phyloP scores from a whole-genome alignment of 2,329 filamentous ascomycete genomes.

The Hymenotorrendiella dingleyae region DNA sequence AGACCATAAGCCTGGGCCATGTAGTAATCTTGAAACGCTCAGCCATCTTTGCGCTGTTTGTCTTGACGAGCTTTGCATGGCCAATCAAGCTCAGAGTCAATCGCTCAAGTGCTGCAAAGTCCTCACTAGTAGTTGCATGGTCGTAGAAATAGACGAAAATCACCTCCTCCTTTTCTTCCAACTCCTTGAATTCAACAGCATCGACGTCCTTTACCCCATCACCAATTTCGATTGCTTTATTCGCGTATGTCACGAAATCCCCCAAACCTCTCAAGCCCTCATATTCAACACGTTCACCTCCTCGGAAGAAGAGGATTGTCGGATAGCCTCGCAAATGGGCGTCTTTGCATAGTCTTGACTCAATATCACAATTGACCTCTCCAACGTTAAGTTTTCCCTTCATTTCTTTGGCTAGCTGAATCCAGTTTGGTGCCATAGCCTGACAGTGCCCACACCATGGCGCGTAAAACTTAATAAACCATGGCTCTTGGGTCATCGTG shows the following conservation, averaged over 20 bases:
- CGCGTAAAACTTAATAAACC: constrained; percentile 99
- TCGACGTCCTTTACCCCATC: constrained; percentile 77
- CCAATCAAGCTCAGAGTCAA: constrained; percentile 84
- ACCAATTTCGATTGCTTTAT: constrained; percentile 75
- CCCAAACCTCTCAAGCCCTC: constrained; percentile 85
- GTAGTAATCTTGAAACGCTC: constrained; percentile 92
- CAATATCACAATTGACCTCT: constrained; percentile 89
- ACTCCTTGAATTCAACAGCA: constrained; percentile 64
- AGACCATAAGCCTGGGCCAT: constrained; percentile 89
- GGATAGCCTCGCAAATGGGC: constrained; percentile 75
- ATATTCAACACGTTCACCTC: constrained; percentile 88
- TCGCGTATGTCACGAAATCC: constrained; percentile 80
- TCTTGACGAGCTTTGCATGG: constrained; percentile 89
- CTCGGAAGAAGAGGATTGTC: constrained; percentile 88
- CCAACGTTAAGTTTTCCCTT: constrained; percentile 84
- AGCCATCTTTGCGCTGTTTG: constrained; percentile 67
- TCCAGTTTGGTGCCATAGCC: constrained; percentile 85
- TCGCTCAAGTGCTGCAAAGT: constrained; percentile 82
- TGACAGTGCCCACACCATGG: constrained; percentile 98
- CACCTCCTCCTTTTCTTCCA: constrained; percentile 92
- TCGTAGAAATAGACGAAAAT: constrained; percentile 98
- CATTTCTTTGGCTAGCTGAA: constrained; percentile 86
- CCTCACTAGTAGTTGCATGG: constrained; percentile 85
- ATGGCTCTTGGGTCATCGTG: constrained; percentile 81
- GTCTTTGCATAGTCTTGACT: constrained; percentile 87